Evolutionary conservation across 2,329 filamentous ascomycete species (phyloP).

Genomic region (Phialemoniopsis sp.): DNA sequence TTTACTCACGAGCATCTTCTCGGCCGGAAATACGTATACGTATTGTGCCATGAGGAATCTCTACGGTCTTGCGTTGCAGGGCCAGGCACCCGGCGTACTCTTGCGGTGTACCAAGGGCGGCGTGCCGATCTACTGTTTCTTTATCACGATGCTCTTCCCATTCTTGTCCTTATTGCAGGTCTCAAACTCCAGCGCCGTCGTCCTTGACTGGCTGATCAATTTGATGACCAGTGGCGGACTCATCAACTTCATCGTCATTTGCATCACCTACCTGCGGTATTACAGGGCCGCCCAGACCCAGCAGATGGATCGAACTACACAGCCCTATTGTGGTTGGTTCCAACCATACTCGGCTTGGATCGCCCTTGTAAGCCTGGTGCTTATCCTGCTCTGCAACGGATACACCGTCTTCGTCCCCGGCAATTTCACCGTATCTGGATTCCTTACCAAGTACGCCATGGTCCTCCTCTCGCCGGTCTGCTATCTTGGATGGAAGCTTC

Average conservation of each 20-base stretch:
- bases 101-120: slow-evolving; percentile 50
- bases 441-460: slow-evolving; percentile 55
- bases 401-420: slow-evolving; percentile 43
- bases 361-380: slow-evolving; percentile 31
- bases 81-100: slow-evolving; percentile 48
- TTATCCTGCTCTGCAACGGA: slow-evolving; percentile 47
- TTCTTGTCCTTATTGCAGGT: slow-evolving; percentile 62
- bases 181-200: slow-evolving; percentile 47
- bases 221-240: slow-evolving; percentile 58
- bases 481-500: slow-evolving; percentile 59
- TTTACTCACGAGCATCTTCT: slow-evolving; percentile 55
- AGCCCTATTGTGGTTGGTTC: slow-evolving; percentile 52
- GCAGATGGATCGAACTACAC: slow-evolving; percentile 43
- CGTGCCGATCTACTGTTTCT: slow-evolving; percentile 61
- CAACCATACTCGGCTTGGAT: slow-evolving; percentile 54
- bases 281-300: slow-evolving; percentile 51
- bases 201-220: slow-evolving; percentile 57
- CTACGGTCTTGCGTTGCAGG: slow-evolving; percentile 54
- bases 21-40: slow-evolving; percentile 57
- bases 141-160: slow-evolving; percentile 53
- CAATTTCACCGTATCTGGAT: slow-evolving; percentile 44
- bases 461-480: slow-evolving; percentile 47
- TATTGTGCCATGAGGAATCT: slow-evolving; percentile 58
- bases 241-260: slow-evolving; percentile 53
- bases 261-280: slow-evolving; percentile 55